Evolutionary conservation across 345 rosid genomes (phyloP), one percentile per base, ranked within the genome.

Genomic region (Populus davidiana): DNA sequence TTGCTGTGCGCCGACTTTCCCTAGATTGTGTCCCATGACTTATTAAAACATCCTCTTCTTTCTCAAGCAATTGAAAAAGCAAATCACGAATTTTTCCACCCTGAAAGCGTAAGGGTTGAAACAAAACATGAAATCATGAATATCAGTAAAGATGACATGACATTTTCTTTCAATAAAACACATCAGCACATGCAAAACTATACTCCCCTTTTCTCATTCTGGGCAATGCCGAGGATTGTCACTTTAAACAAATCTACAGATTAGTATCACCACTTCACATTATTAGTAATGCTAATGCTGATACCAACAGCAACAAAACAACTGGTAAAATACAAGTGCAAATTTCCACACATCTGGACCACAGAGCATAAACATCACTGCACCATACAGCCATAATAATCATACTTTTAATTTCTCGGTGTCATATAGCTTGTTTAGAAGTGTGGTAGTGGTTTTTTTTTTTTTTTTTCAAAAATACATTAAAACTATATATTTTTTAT

Each of bases 21-120:
- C 98, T 91, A 29, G 98, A 92, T 71, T 94, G 99, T 50, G 95
- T 93, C 73, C 99, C 98, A 65, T 96, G 98, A 78, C 91, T 94
- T 83, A 94, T 90, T 41, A 88, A 29, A n/a, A 92, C 90, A 86
- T 91, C 97, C 31, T 86, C 80, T 81, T 96, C 97, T 27, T 77
- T 85, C 85, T 94, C 99, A 67, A 96, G 94, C 84, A 91, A 73
- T 79, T 91, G 93, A 81, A 96, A 94, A 0, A 96, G 89, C 86
- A 92, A 81, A 84, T 94, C 98, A 59, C 99, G 97, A 66, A 96
- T 90, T 84, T 89, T 96, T 11, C 98, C 99, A 52, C 98, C 99
- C 99, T 96, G 79, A 75, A 62, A 5, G 8, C 12, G 8, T 16
- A 33, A 27, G 70, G 64, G 63, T 17, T 61, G 18, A 73, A 59